phyloP scores from a whole-genome alignment of 805 yeast genomes.

The Yamadazyma scolyti region DNA sequence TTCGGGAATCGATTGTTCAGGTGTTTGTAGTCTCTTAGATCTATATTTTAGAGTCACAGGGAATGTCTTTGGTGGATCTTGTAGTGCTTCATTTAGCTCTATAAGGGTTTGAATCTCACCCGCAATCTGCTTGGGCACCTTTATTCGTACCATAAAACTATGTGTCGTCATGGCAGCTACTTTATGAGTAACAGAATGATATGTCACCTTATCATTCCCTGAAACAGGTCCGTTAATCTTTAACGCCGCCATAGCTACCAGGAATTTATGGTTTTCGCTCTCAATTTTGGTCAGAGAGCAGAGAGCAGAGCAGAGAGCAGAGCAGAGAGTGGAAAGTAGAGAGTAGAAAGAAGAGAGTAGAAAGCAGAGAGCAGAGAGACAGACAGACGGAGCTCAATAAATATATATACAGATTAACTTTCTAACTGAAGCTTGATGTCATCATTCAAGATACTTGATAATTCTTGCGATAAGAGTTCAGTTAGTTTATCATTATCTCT shows the following conservation, averaged over 20 bases:
- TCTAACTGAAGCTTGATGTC: conserved; percentile 18
- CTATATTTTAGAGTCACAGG: conserved; percentile 2
- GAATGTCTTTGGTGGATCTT: background rate
- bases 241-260: too few relatives aligned
- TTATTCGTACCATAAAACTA: conserved; percentile 3
- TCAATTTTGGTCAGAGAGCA: too few relatives aligned
- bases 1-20: too few relatives aligned
- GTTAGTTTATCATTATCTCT: conserved; percentile 53
- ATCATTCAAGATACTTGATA: conserved; percentile 22
- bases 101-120: background rate
- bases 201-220: conserved; percentile 1
- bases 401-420: background rate
- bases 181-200: background rate
- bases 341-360: too few relatives aligned
- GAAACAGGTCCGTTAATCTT: conserved; percentile 1
- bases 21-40: conserved; percentile 1
- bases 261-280: too few relatives aligned
- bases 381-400: background rate
- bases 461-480: conserved; percentile 29
- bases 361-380: too few relatives aligned
- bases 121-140: conserved; percentile 1
- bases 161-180: background rate
- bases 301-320: too few relatives aligned
- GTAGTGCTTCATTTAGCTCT: conserved; percentile 1
- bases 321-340: too few relatives aligned